Percentiles rank a stretch among this genome's conserved stretches.
Evolutionary conservation across 73 alveolate species (phyloP).

Genomic region (Paramecium sonneborni): DNA sequence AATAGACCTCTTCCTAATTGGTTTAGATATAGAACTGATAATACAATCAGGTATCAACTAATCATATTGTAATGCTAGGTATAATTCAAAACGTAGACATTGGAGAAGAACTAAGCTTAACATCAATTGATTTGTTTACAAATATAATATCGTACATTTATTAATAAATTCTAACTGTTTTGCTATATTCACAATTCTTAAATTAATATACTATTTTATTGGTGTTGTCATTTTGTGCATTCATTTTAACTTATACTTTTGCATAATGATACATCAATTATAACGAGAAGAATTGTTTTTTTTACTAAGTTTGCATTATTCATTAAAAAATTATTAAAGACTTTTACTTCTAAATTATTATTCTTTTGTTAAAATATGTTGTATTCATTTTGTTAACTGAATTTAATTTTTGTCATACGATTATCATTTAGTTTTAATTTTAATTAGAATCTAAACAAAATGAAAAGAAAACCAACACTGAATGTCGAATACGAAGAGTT

Average conservation of each 20-base stretch:
- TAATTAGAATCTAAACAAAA: not conserved
- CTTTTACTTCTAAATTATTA: not conserved
- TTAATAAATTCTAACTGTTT: not conserved
- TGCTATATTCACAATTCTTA: not conserved
- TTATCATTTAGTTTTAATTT: not conserved
- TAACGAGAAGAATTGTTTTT: too few species aligned
- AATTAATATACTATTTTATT: not conserved
- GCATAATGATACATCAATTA: too few species aligned
- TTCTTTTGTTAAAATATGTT: not conserved
- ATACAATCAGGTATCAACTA: constrained; percentile 82
- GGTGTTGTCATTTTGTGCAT: too few species aligned
- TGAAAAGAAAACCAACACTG: not conserved
- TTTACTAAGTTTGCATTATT: not conserved
- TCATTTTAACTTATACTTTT: too few species aligned
- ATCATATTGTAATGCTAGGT: constrained; percentile 52
- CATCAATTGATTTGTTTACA: constrained; percentile 67
- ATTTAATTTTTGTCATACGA: not conserved
- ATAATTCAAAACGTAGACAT: constrained; percentile 95
- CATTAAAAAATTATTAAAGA: not conserved
- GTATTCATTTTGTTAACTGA: not conserved
- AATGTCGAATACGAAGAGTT: not conserved
- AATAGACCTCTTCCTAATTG: constrained; percentile 97
- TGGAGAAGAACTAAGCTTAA: constrained; percentile 97
- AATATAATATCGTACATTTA: not conserved
- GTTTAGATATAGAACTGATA: constrained; percentile 94